phyloP scores from a whole-genome alignment of 1,284 basidiomycete genomes.

The Cutaneotrichosporon cavernicola region DNA sequence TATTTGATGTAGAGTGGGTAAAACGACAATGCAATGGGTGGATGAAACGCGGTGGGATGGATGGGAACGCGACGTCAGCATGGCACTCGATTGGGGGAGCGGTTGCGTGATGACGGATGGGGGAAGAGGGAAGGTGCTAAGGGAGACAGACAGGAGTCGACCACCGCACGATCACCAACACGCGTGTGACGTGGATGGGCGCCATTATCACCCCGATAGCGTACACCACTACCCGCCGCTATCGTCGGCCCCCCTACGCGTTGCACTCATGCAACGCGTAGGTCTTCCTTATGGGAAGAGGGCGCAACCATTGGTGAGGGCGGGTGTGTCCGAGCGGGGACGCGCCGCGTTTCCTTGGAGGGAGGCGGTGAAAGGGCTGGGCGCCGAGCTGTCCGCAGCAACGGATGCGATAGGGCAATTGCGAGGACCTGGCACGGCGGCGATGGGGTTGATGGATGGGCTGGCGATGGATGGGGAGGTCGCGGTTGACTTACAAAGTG shows the following conservation, averaged over 20 bases:
- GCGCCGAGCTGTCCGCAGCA: neutral
- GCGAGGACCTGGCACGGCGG: neutral
- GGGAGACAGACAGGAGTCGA: neutral
- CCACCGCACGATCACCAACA: slow-evolving; percentile 9
- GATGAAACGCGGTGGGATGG: slow-evolving; percentile 5
- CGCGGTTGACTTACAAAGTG: slow-evolving; percentile 22
- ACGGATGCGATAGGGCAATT: neutral
- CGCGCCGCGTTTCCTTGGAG: slow-evolving; percentile 3
- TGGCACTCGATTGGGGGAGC: slow-evolving; percentile 7
- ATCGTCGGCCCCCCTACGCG: neutral
- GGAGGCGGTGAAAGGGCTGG: neutral
- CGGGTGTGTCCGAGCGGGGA: neutral
- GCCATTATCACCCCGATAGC: neutral
- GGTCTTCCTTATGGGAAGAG: neutral
- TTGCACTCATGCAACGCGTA: neutral
- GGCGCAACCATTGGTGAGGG: neutral
- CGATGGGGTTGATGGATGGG: slow-evolving; percentile 9
- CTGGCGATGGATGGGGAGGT: slow-evolving; percentile 3
- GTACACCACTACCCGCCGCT: neutral
- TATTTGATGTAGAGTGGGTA: neutral
- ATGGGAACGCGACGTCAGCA: slow-evolving; percentile 19
- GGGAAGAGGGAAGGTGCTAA: slow-evolving; percentile 10
- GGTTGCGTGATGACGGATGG: slow-evolving; percentile 7
- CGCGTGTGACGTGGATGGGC: slow-evolving; percentile 11
- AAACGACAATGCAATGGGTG: slow-evolving; percentile 5